These are phyloP conservation scores for Desmodesmus armatus DNA, from an alignment of 139 green algal genomes.

Conservation along the genomic window DNA sequence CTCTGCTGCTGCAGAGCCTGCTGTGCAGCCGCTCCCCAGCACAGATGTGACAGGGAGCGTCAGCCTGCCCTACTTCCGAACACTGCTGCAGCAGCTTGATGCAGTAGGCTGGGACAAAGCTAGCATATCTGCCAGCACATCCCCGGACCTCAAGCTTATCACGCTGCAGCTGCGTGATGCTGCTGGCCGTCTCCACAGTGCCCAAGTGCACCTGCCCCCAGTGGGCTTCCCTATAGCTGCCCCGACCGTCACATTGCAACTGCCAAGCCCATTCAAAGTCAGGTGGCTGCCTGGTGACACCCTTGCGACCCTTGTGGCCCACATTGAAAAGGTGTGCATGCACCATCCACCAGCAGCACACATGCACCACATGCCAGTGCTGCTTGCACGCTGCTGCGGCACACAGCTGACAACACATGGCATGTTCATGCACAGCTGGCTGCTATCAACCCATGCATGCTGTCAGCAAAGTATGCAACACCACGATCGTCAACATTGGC, in stretches of 20 bases:
- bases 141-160: background rate
- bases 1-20: too few relatives aligned
- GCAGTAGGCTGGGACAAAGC: conserved; percentile 36
- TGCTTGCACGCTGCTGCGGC: too few relatives aligned
- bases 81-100: conserved; percentile 47
- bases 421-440: too few relatives aligned
- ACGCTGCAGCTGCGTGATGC: conserved; percentile 6
- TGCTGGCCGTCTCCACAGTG: background rate
- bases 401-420: too few relatives aligned
- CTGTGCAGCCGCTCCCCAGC: too few relatives aligned
- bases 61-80: too few relatives aligned
- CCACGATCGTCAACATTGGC: too few relatives aligned
- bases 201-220: background rate
- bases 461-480: too few relatives aligned
- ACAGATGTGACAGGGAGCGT: too few relatives aligned
- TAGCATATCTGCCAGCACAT: background rate
- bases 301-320: background rate
- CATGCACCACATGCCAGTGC: too few relatives aligned
- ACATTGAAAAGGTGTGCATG: conserved; percentile 40
- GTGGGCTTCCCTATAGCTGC: conserved; percentile 7
- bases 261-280: background rate
- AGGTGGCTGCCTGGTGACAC: conserved; percentile 34
- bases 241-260: background rate
- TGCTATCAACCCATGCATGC: too few relatives aligned
- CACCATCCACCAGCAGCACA: background rate